These are phyloP conservation scores for Fusarium agapanthi DNA, from an alignment of 2,329 filamentous ascomycete genomes.

Conservation along the genomic window DNA sequence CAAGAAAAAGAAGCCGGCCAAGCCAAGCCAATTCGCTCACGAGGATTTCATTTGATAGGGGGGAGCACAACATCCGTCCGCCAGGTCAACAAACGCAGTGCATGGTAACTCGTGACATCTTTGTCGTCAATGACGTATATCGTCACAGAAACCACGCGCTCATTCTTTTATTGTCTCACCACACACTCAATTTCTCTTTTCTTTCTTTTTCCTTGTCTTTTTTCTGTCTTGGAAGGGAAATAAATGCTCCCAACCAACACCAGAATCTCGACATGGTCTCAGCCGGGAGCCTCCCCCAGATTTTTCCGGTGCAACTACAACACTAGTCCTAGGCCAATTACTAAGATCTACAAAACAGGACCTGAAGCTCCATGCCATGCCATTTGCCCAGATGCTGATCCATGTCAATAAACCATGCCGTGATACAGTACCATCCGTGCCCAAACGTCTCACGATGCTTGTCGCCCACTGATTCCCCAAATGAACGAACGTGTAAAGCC, in stretches of 20 bases:
- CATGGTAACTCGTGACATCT: constrained; percentile 22
- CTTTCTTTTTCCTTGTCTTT: neutral
- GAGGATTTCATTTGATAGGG: neutral
- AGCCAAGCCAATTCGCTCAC: constrained; percentile 13
- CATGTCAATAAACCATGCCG: neutral
- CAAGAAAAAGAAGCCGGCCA: neutral
- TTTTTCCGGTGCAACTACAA: neutral
- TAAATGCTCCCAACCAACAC: neutral
- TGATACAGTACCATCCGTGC: constrained; percentile 14
- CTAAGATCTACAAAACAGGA: constrained; percentile 12
- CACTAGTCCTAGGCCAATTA: neutral
- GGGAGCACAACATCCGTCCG: neutral
- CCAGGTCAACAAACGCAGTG: constrained; percentile 9
- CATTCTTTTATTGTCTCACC: constrained; percentile 42
- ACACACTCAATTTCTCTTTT: neutral
- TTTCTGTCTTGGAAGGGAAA: neutral
- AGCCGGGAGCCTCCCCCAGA: constrained; percentile 6
- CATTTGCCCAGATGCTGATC: neutral
- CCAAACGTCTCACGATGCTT: constrained; percentile 34
- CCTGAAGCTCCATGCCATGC: constrained; percentile 7
- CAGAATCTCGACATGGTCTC: neutral
- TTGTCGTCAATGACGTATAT: constrained; percentile 41
- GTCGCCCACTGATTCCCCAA: neutral
- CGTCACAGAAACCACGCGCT: constrained; percentile 41
- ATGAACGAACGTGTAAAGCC: neutral